Evolutionary conservation across 768 basidiomycete genomes (phyloP).

Genomic region (Russula compacta): DNA sequence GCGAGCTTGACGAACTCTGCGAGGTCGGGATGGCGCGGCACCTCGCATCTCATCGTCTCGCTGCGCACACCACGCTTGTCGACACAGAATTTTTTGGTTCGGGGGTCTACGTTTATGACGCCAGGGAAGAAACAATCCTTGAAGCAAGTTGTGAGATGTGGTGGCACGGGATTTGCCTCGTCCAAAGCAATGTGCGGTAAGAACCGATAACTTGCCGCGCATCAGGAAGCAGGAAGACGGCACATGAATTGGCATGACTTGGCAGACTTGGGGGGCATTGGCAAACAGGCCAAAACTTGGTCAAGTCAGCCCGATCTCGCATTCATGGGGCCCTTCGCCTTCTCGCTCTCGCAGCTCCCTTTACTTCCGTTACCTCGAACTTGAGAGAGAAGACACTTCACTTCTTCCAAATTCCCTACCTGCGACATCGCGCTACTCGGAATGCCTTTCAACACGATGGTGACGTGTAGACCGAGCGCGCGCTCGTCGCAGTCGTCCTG

Average conservation of each 20-base stretch:
- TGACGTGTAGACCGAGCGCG: slow-evolving; percentile 52
- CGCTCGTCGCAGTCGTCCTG: slow-evolving; percentile 40
- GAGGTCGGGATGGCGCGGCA: slow-evolving; percentile 87
- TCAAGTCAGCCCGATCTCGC: slow-evolving; percentile 61
- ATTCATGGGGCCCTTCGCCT: slow-evolving; percentile 75
- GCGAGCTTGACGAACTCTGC: slow-evolving; percentile 72
- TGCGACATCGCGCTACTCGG: slow-evolving; percentile 66
- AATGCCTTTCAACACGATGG: slow-evolving; percentile 69
- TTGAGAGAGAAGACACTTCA: no score
- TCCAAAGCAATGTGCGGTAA: slow-evolving; percentile 72
- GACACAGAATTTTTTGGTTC: slow-evolving; percentile 51
- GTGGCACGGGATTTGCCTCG: slow-evolving; percentile 66
- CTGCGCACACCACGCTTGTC: slow-evolving; percentile 59
- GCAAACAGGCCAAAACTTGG: no score
- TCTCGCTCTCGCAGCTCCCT: slow-evolving; percentile 58
- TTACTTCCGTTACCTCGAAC: slow-evolving; percentile 51
- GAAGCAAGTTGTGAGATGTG: slow-evolving; percentile 72
- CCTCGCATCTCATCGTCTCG: slow-evolving; percentile 89
- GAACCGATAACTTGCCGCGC: slow-evolving; percentile 86
- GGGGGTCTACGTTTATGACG: slow-evolving; percentile 56
- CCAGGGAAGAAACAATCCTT: slow-evolving; percentile 80
- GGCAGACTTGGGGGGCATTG: no score
- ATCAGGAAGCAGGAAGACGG: slow-evolving; percentile 60
- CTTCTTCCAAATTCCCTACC: no score
- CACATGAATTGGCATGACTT: no score